Conservation (phyloP, 1,284 basidiomycete species). For the Heterobasidion annosum region DNA sequence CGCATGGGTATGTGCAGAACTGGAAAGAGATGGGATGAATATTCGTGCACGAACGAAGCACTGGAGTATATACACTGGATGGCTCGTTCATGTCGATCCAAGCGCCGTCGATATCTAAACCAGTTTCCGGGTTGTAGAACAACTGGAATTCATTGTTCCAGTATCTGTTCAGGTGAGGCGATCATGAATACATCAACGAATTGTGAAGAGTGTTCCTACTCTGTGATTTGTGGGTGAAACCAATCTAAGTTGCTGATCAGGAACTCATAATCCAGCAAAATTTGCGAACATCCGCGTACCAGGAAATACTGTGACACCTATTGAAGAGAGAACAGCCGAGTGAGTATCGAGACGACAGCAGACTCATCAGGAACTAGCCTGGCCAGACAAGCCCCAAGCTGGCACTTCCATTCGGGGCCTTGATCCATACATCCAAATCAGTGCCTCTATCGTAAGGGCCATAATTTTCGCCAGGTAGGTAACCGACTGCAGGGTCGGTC, state of each 20-base stretch:
- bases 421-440: conserved; percentile 49
- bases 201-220: conserved; percentile 18
- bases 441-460: conserved; percentile 48
- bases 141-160: conserved; percentile 54
- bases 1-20: conserved; percentile 55
- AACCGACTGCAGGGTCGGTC: conserved; percentile 67
- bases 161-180: conserved; percentile 26
- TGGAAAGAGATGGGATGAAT: conserved; percentile 12
- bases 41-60: background rate
- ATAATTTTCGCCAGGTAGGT: conserved; percentile 39
- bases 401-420: conserved; percentile 49
- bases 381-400: conserved; percentile 66
- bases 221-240: conserved; percentile 47
- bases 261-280: too few species aligned
- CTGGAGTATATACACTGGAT: too few species aligned
- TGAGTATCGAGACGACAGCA: background rate
- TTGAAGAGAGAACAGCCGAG: conserved; percentile 7
- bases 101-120: conserved; percentile 57
- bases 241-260: conserved; percentile 38
- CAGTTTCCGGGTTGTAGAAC: conserved; percentile 49
- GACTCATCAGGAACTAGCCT: conserved; percentile 24
- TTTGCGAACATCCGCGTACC: conserved; percentile 22
- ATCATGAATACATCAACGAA: conserved; percentile 10
- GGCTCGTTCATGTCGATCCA: conserved; percentile 77
- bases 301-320: conserved; percentile 50